Evolutionary conservation across 2,329 filamentous ascomycete species (phyloP), one percentile per base, ranked within the genome.

Genomic region (Fusarium tanahbumbuense): DNA sequence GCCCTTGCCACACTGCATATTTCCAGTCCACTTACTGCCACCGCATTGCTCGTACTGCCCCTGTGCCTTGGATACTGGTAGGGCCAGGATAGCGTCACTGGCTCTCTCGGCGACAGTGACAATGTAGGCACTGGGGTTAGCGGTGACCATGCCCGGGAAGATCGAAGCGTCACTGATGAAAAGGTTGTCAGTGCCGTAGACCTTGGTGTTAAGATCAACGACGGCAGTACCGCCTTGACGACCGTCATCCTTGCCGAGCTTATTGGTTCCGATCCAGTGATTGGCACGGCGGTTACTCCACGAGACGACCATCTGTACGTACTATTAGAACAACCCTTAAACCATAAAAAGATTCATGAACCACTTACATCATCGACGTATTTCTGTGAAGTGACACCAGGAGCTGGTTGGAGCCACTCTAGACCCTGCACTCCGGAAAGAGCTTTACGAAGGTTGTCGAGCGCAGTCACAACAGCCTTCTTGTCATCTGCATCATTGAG

Each of bases 201-300:
- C 59, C 37, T 61, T 61, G 28, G 59, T 60, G 59, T 61, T 61
- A 18, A 61, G 45, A 10, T 61, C 59, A 61, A 61, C 55, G 16
- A 61, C 59, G 20, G 59, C 59, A 4, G 37, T 61, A 16, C 59
- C 59, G 4, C 55, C 59, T 30, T 30, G 16, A 15, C 59, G 59
- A 40, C 59, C 59, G 1, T 61, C 59, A 52, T 61, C 59, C 18
- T 61, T 61, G 23, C 59, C 59, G 4, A 61, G 28, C 30, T 61
- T 61, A 20, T 61, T 61, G 16, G 59, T 61, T n/a, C 59, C 59
- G 16, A 60, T 61, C 59, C 59, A 61, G 45, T 61, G 59, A 16
- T 61, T 61, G 18, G 55, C 59, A 6, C 59, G 59, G 13, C 59
- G 59, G n/a, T 61, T 61, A 4, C 59, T 61, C 59, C 59, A 61